phyloP scores from a whole-genome alignment of 2,329 filamentous ascomycete genomes.

The Xylariaceae sp. region DNA sequence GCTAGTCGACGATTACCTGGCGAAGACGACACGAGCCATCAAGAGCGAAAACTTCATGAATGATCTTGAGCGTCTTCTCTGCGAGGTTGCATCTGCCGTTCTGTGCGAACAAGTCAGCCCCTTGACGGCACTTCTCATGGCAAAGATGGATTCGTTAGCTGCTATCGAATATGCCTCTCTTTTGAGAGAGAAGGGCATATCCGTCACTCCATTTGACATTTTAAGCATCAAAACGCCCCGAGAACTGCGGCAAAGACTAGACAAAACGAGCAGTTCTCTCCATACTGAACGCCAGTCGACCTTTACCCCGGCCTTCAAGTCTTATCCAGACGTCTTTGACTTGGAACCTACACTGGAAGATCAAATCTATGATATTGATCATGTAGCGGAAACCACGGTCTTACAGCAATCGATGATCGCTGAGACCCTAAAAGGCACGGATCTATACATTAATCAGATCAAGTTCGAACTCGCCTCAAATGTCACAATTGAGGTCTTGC shows the following conservation, averaged over 20 bases:
- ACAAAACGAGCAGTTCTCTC: background rate
- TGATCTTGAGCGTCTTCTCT: conserved; percentile 34
- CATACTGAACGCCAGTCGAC: background rate
- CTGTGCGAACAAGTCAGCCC: conserved; percentile 29
- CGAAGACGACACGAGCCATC: background rate
- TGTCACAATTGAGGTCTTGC: conserved; percentile 37
- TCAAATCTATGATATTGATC: conserved; percentile 32
- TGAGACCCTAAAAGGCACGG: conserved; percentile 57
- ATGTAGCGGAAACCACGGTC: conserved; percentile 60
- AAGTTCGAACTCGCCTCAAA: conserved; percentile 51
- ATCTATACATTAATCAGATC: conserved; percentile 73
- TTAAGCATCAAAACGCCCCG: conserved; percentile 48
- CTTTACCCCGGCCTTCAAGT: background rate
- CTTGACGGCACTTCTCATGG: conserved; percentile 29
- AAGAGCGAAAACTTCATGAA: conserved; percentile 24
- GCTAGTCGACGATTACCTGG: conserved; percentile 51
- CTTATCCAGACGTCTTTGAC: conserved; percentile 5
- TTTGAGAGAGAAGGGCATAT: conserved; percentile 53
- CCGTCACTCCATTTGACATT: conserved; percentile 55
- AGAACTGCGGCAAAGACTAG: conserved; percentile 18
- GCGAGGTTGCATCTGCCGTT: conserved; percentile 27
- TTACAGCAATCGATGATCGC: conserved; percentile 76
- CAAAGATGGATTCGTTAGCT: conserved; percentile 39
- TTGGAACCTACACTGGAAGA: conserved; percentile 10
- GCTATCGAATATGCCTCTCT: conserved; percentile 53